Evolutionary conservation across 1,284 basidiomycete genomes (phyloP), one percentile per base, ranked within the genome.

Genomic region (Malassezia restricta): DNA sequence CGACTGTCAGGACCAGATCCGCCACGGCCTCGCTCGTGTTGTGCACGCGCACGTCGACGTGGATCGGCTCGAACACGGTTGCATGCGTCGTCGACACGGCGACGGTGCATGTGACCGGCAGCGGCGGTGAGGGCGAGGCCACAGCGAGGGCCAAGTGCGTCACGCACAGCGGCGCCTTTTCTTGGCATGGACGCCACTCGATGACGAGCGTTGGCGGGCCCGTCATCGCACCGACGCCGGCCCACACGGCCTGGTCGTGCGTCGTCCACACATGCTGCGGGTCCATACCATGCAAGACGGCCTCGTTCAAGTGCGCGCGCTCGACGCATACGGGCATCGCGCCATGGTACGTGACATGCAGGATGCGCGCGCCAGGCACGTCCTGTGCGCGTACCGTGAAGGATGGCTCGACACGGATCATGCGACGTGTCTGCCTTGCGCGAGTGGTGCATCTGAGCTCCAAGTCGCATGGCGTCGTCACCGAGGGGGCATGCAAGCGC

Each of bases 131-230:
- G 24, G 32, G 8, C 20, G 20, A 24, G 3, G 48, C 40, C 29
- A 45, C 7, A 6, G 46, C 12, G 11, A 54, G 37, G 12, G 29
- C 5, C 33, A 47, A 27, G 28, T 38, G 47, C 39, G 53, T 49
- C 33, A 28, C 37, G 37, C 46, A 8, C 12, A 8, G 12, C 32
- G 14, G 32, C 27, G 28, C 12, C 5, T n/a, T 14, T 1, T 12
- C 15, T 1, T 28, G 15, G 6, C 17, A 1, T n/a, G 45, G 40
- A 5, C 27, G 45, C 51, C 51, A 53, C n/a, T 14, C 2, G 8
- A 53, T 11, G 5, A 43, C 27, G 5, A 48, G 40, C 35, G 12
- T 11, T 2, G 40, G 8, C 3, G 30, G n/a, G 15, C 14, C 28
- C 7, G 20, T n/a, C 15, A 30, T 7, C 35, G 37, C 8, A 11